Base-by-base conservation (phyloP, 2,329 filamentous ascomycete species). In the Trichoderma sp. region DNA sequence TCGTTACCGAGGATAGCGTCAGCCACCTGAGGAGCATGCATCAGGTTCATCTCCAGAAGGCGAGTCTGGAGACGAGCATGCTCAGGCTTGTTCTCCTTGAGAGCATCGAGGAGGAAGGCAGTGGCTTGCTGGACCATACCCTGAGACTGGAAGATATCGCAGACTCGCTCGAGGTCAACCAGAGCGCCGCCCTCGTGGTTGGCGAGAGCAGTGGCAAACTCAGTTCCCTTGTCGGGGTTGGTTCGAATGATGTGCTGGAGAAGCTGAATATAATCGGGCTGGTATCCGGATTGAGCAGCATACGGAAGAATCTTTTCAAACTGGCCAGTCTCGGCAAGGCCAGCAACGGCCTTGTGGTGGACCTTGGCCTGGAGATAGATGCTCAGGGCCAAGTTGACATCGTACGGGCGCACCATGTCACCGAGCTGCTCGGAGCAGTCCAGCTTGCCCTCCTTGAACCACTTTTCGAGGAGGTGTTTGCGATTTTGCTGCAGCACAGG, bases 81-180 rank as follows among this genome's bases (percentile, higher is more conserved):
- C 82, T 99, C 96, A 0, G 94, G 94, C 77, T 91, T 92, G 84
- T 99, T 98, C 76, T 96, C 94, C 82, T 97, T 96, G 39, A 99
- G 88, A 3, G 95, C 95, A 83, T 99, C 96, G 30, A 99, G 89
- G 66, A 99, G 85, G 88, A 99, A 99, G n/a, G 95, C 95, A 3
- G 97, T 99, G 8, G 95, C 95, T 82, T 97, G 94, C 81, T 98
- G 97, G 64, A 98, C 89, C 94, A 98, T 96, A 78, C 94, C 95
- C 82, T 99, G 96, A 11, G 95, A 95, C 83, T 98, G 92, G 91
- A 99, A 99, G 73, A 99, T 94, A 81, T 99, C 96, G 63, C 98
- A 94, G 28, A 98, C 95, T 61, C 95, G 93, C 80, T 97, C 94
- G 71, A 98, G 90, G 77, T 98, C 96, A 75, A 99, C 91, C 72